These are phyloP conservation scores for Dioscorea cayenensis DNA, from an alignment of 116 monocot genomes.

Conservation along the genomic window DNA sequence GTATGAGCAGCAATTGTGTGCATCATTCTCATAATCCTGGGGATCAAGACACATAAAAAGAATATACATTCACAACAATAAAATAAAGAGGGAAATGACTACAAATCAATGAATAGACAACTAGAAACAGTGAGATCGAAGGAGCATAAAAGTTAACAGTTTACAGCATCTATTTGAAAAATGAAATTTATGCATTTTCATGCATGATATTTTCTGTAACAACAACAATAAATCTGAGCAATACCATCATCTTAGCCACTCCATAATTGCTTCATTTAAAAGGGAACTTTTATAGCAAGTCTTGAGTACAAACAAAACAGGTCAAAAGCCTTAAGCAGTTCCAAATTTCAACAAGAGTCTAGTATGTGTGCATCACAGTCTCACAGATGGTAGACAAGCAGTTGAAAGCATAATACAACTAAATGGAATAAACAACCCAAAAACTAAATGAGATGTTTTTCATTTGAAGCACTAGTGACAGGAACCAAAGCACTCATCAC, in stretches of 20 bases:
- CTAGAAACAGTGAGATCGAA: no score
- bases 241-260: background rate
- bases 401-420: background rate
- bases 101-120: no score
- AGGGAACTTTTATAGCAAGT: background rate
- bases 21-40: constrained; percentile 98
- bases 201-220: no score
- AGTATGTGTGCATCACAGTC: background rate
- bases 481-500: no score
- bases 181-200: no score
- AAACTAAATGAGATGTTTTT: no score
- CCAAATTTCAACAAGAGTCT: background rate
- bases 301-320: no score
- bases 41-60: background rate
- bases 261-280: background rate
- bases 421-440: background rate
- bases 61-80: background rate
- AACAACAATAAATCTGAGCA: background rate
- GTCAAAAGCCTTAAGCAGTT: background rate
- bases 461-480: no score
- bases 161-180: no score
- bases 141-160: no score
- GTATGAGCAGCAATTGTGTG: constrained; percentile 70
- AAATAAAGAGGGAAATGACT: background rate
- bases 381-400: background rate